These are phyloP conservation scores for Sphagnurus paluster DNA, from an alignment of 1,284 basidiomycete genomes.

Conservation along the genomic window DNA sequence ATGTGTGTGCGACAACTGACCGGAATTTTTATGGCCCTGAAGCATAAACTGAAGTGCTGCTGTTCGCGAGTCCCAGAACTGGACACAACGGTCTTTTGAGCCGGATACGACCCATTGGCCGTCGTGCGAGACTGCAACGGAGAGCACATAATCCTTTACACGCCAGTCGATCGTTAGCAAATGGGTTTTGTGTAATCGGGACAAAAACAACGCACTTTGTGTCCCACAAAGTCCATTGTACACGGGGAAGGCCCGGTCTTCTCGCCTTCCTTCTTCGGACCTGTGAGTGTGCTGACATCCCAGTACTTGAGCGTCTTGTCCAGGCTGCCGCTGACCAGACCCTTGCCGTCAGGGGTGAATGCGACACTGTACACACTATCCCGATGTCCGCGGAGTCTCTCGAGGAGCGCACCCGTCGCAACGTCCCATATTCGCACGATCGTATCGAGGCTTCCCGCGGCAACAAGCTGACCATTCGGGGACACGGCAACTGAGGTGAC, in stretches of 20 bases:
- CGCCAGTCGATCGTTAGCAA: no score
- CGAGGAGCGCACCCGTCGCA: constrained; percentile 66
- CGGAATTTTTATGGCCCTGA: constrained; percentile 89
- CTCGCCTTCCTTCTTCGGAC: constrained; percentile 38
- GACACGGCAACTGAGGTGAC: constrained; percentile 83
- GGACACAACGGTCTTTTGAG: constrained; percentile 90
- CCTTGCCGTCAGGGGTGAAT: constrained; percentile 85
- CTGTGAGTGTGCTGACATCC: constrained; percentile 64
- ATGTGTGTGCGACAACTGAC: constrained; percentile 32
- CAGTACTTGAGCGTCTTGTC: constrained; percentile 90
- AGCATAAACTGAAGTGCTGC: constrained; percentile 81
- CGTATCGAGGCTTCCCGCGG: constrained; percentile 83
- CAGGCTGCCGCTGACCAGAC: constrained; percentile 79
- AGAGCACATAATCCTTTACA: constrained; percentile 69
- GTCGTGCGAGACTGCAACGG: constrained; percentile 83
- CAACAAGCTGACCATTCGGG: constrained; percentile 78
- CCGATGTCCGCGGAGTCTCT: constrained; percentile 77
- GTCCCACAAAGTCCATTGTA: constrained; percentile 79
- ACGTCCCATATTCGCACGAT: constrained; percentile 89
- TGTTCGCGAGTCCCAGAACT: constrained; percentile 83
- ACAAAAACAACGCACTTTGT: constrained; percentile 46
- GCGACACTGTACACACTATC: constrained; percentile 87
- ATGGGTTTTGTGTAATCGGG: no score
- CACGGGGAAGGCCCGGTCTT: constrained; percentile 42
- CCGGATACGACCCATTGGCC: constrained; percentile 89